These are phyloP conservation scores for Nicotiana otophora DNA, from an alignment of 257 asterid genomes.

Conservation along the genomic window DNA sequence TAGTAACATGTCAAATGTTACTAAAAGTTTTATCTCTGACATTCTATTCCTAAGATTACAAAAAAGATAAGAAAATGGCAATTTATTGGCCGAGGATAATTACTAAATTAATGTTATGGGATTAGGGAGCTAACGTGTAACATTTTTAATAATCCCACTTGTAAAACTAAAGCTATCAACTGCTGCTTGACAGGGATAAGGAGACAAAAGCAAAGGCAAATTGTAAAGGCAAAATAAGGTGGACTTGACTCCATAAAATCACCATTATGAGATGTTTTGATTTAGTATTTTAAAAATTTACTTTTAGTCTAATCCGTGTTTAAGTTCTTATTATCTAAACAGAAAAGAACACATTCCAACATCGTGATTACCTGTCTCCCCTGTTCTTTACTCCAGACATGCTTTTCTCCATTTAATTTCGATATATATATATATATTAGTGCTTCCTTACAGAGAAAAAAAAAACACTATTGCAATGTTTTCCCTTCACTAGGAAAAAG, in stretches of 20 bases:
- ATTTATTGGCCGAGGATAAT: neutral
- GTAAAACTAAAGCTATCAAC: neutral
- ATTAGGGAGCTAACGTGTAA: conserved; percentile 4
- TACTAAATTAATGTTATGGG: conserved; percentile 2
- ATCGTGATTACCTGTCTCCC: conserved; percentile 2
- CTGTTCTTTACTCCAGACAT: neutral
- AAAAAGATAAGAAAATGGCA: neutral
- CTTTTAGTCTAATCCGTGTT: neutral
- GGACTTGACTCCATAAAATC: conserved; percentile 7
- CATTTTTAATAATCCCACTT: neutral
- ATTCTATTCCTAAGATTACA: neutral
- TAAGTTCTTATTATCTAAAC: neutral
- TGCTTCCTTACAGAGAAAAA: neutral
- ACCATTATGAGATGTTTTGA: neutral
- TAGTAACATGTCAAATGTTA: conserved; percentile 5
- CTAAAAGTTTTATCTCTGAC: neutral
- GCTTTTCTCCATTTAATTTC: neutral
- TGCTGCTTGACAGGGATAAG: conserved; percentile 8
- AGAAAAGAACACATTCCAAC: neutral
- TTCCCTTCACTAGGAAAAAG: neutral
- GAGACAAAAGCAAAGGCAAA: conserved; percentile 9
- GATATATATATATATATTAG: neutral
- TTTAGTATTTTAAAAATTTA: too few species aligned
- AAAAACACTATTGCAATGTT: neutral
- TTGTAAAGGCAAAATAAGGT: conserved; percentile 10